Conservation (phyloP, 306 rosid genomes). For the Herpetospermum pedunculosum region DNA sequence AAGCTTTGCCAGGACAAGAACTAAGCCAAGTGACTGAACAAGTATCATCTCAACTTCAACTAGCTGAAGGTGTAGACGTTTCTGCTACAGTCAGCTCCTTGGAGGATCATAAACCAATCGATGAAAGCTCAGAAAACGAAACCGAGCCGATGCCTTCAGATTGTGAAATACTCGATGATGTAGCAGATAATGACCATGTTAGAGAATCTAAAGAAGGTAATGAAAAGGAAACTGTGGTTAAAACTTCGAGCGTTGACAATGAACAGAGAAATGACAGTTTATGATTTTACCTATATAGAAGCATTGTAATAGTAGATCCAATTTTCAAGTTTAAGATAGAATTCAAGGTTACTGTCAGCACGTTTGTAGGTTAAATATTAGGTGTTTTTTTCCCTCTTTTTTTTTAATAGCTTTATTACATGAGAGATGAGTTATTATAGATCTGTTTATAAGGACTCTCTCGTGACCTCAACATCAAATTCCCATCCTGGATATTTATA, state of each 20-base stretch:
- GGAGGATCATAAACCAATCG: conserved; percentile 6
- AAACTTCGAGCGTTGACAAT: neutral
- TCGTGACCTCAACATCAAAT: neutral
- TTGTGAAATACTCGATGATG: neutral
- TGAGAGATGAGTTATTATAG: neutral
- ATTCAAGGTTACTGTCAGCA: neutral
- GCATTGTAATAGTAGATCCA: neutral
- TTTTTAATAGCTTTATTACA: neutral
- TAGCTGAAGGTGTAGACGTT: conserved; percentile 19
- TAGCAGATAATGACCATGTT: neutral
- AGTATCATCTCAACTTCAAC: conserved; percentile 16
- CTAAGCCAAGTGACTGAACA: conserved; percentile 19
- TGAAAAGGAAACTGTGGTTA: neutral
- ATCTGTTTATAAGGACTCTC: neutral
- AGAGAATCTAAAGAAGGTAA: neutral
- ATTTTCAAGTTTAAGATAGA: neutral
- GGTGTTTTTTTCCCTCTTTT: neutral
- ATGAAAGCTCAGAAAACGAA: conserved; percentile 8
- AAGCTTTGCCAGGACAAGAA: conserved; percentile 9
- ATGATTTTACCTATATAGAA: neutral
- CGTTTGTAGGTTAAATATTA: neutral
- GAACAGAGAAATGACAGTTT: neutral
- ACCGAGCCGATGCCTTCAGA: conserved; percentile 12
- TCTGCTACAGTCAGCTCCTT: neutral
- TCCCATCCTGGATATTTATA: neutral